Conservation (phyloP, 768 basidiomycete genomes). For the Rossbeevera mucosa region DNA sequence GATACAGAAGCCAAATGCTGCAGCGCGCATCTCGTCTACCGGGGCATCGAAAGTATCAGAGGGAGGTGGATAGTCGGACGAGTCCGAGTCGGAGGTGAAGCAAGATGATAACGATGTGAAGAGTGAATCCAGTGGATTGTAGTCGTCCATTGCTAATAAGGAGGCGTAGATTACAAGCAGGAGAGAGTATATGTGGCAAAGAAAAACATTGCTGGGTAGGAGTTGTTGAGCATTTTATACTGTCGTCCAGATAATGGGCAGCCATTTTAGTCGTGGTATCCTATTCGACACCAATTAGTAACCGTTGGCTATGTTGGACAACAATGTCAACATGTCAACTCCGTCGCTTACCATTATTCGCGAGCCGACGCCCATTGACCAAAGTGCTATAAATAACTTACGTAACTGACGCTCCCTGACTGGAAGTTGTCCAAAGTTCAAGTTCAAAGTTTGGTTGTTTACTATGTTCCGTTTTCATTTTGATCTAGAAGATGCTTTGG, state of each 20-base stretch:
- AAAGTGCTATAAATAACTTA: background rate
- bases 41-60: background rate
- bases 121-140: background rate
- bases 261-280: background rate
- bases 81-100: background rate
- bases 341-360: background rate
- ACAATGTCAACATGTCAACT: background rate
- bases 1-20: background rate
- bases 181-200: background rate
- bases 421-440: too few relatives aligned
- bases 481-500: slow-evolving; percentile 46
- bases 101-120: background rate
- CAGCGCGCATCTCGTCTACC: background rate
- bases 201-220: background rate
- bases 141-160: background rate
- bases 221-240: background rate
- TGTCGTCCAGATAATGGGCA: background rate
- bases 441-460: background rate
- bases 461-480: slow-evolving; percentile 49
- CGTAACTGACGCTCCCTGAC: too few relatives aligned
- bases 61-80: background rate
- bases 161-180: background rate
- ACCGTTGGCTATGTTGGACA: background rate
- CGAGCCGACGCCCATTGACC: background rate
- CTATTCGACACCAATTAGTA: background rate